phyloP scores from a whole-genome alignment of 176 grass and related monocot genomes.

The Pontederia paniculata region DNA sequence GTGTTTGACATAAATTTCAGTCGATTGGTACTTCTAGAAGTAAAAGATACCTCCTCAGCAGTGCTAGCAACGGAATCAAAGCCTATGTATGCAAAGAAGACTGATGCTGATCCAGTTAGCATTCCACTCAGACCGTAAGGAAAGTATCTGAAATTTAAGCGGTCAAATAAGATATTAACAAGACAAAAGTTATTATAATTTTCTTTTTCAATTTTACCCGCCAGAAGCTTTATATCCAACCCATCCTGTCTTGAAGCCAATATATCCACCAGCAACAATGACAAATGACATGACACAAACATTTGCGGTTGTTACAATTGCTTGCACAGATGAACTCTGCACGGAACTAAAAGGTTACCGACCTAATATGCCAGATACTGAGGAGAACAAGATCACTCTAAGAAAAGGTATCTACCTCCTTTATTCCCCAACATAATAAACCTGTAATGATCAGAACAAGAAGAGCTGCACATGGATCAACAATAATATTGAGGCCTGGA shows the following conservation, averaged over 20 bases:
- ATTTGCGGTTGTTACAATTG: slow-evolving; percentile 60
- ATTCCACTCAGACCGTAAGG: slow-evolving; percentile 57
- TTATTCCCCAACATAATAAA: slow-evolving; percentile 78
- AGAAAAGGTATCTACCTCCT: slow-evolving; percentile 48
- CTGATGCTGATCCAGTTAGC: slow-evolving; percentile 66
- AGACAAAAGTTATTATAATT: neutral
- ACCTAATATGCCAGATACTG: neutral
- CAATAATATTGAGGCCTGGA: slow-evolving; percentile 56
- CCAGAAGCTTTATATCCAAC: slow-evolving; percentile 43
- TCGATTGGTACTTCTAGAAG: too few species aligned
- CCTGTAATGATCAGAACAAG: slow-evolving; percentile 56
- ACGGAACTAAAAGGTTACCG: slow-evolving; percentile 3
- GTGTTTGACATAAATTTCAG: slow-evolving; percentile 12
- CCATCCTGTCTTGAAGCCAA: slow-evolving; percentile 79
- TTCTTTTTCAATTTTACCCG: slow-evolving; percentile 40
- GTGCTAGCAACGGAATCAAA: slow-evolving; percentile 73
- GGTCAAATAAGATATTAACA: slow-evolving; percentile 11
- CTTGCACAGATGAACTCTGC: slow-evolving; percentile 87
- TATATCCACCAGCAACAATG: slow-evolving; percentile 68
- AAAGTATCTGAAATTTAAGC: slow-evolving; percentile 52
- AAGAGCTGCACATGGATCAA: slow-evolving; percentile 77
- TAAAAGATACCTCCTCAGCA: slow-evolving; percentile 52
- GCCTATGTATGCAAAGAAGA: slow-evolving; percentile 92
- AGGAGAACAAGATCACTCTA: neutral
- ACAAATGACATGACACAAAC: slow-evolving; percentile 93